These are phyloP conservation scores for Blastobotrys chiropterorum DNA, from an alignment of 805 yeast species.

Conservation along the genomic window DNA sequence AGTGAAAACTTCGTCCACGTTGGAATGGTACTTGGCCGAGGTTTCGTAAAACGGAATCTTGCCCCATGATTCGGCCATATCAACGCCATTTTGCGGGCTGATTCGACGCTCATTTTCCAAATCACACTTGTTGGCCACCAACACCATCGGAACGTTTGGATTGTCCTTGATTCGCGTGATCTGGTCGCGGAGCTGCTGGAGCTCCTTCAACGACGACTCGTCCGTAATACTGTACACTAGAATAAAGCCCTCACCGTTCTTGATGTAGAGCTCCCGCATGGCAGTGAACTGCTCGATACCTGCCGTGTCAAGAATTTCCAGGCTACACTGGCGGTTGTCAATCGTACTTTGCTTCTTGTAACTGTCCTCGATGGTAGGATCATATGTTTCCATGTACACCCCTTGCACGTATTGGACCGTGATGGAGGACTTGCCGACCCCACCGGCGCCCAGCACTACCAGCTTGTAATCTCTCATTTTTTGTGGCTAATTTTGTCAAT, in stretches of 20 bases:
- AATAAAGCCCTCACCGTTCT: slow-evolving; percentile 84
- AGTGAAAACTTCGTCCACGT: slow-evolving; percentile 84
- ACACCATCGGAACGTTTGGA: slow-evolving; percentile 72
- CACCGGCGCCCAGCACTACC: slow-evolving; percentile 94
- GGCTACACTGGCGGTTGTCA: slow-evolving; percentile 79
- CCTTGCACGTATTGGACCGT: slow-evolving; percentile 92
- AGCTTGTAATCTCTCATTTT: slow-evolving; percentile 63
- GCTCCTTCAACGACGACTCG: slow-evolving; percentile 66
- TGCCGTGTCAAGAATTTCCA: slow-evolving; percentile 88
- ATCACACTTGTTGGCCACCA: slow-evolving; percentile 90
- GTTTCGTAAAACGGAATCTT: slow-evolving; percentile 88
- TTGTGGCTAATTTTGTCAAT: no score
- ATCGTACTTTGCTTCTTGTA: slow-evolving; percentile 83
- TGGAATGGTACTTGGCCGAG: slow-evolving; percentile 83
- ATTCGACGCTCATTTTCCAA: slow-evolving; percentile 67
- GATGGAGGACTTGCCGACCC: slow-evolving; percentile 92
- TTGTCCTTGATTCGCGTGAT: slow-evolving; percentile 77
- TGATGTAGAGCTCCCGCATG: slow-evolving; percentile 67
- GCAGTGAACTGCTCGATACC: slow-evolving; percentile 95
- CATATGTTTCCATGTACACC: slow-evolving; percentile 83
- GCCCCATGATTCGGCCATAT: slow-evolving; percentile 81
- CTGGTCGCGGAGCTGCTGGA: slow-evolving; percentile 74
- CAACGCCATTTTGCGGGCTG: slow-evolving; percentile 74
- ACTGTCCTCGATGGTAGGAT: slow-evolving; percentile 96
- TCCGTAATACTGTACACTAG: slow-evolving; percentile 82